Evolutionary conservation across 106 monocot genomes (phyloP), one percentile per base, ranked within the genome.

Genomic region (Allium cepa): DNA sequence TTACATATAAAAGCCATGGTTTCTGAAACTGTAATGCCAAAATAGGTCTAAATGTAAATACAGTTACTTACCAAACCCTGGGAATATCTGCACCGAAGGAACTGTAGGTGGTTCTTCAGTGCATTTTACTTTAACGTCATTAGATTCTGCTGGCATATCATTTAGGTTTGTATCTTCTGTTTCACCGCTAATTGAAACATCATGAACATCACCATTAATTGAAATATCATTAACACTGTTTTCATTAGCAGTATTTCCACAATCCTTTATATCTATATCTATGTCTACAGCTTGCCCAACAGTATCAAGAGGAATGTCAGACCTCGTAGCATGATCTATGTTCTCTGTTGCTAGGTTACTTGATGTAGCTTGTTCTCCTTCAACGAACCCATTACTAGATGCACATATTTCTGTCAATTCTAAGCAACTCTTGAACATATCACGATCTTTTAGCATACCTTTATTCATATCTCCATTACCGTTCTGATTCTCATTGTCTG

Each of bases 361-460:
- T 66, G 50, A 26, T 28, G 58, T 46, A 58, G 63, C 49, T 14
- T 71, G 18, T 72, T 59, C 53, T 63, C 73, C 69, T 59, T 50
- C 17, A 10, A 78, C 61, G 64, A 71, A 72, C 45, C 36, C 66
- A 22, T 60, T 49, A 49, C 6, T 49, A 8, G 16, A 49, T 49
- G n/a, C 16, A 65, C 64, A 65, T 8, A 6, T 49, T 49, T 65
- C 47, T 17, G 64, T 69, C 17, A 85, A 62, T 69, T 95, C 88
- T 6, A 83, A 71, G 66, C 85, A 95, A 71, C 85, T 90, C 73
- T 73, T 70, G 69, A 91, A 91, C 18, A 51, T 68, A 17, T 95
- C 88, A 49, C 50, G 64, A 16, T 69, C 62, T 74, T 83, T 81
- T 63, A 14, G 70, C 62, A 83, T 52, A 70, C 52, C 71, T 28